Percentiles rank a stretch among this genome's conserved stretches.
Conservation (phyloP, 371 early-diverging fungal genomes). For the Chytridiales sp. region DNA sequence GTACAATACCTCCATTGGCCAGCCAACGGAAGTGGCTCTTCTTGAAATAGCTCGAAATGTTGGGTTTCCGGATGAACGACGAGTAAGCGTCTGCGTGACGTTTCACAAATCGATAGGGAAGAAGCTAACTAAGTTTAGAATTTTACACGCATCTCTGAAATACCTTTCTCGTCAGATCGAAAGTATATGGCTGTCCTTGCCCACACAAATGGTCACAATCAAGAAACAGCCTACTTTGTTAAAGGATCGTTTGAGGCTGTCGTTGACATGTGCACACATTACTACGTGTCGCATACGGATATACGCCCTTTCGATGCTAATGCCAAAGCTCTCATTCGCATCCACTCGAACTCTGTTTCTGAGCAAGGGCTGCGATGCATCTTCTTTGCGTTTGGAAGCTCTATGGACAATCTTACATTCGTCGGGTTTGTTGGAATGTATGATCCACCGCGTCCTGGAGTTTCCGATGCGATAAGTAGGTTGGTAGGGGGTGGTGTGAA, state of each 20-base stretch:
- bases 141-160: constrained; percentile 62
- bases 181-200: constrained; percentile 80
- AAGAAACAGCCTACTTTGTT: constrained; percentile 46
- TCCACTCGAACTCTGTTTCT: constrained; percentile 60
- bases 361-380: constrained; percentile 84
- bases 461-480: constrained; percentile 61
- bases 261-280: constrained; percentile 64
- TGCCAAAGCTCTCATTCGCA: constrained; percentile 10
- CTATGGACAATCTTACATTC: constrained; percentile 58
- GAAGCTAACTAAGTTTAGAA: constrained; percentile 5
- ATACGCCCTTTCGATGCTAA: constrained; percentile 25
- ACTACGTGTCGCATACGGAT: constrained; percentile 44
- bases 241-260: constrained; percentile 79
- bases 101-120: neutral
- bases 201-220: neutral
- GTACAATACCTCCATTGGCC: constrained; percentile 68
- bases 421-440: constrained; percentile 82
- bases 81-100: constrained; percentile 41
- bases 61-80: constrained; percentile 60
- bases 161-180: constrained; percentile 87
- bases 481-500: constrained; percentile 70
- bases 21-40: constrained; percentile 85
- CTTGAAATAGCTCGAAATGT: constrained; percentile 60
- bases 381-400: constrained; percentile 71
- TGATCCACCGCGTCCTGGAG: constrained; percentile 81